A percentile compares a stretch with the other conserved stretches of the same genome.
Conservation (phyloP, 768 basidiomycete species). For the Trametes punicea region DNA sequence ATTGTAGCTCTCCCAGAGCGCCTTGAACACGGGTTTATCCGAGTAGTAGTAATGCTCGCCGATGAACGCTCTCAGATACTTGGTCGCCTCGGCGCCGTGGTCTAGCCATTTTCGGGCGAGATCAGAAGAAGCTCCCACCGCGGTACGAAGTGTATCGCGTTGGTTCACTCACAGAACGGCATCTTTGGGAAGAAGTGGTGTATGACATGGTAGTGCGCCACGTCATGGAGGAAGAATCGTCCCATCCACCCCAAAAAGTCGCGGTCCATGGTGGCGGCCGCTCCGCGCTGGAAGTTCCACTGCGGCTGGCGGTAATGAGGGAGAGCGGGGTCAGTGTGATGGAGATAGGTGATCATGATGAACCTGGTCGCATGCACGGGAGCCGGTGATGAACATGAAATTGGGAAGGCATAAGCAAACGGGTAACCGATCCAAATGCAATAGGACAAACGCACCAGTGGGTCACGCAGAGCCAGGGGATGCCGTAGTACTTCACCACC, state of each 20-base stretch:
- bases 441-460: slow-evolving; percentile 22
- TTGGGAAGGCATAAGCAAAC: too few relatives aligned
- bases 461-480: slow-evolving; percentile 46
- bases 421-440: too few relatives aligned
- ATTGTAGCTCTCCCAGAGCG: slow-evolving; percentile 35
- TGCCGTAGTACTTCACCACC: slow-evolving; percentile 33
- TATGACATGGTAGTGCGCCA: slow-evolving; percentile 61
- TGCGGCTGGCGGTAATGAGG: slow-evolving; percentile 51
- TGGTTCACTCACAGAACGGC: slow-evolving; percentile 38
- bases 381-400: too few relatives aligned
- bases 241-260: slow-evolving; percentile 60
- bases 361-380: slow-evolving; percentile 40
- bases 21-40: slow-evolving; percentile 31
- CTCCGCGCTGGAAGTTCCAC: slow-evolving; percentile 59
- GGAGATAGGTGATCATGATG: slow-evolving; percentile 62
- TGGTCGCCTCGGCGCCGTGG: slow-evolving; percentile 32
- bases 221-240: slow-evolving; percentile 61
- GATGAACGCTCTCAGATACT: slow-evolving; percentile 30
- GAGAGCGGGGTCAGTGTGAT: slow-evolving; percentile 54
- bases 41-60: slow-evolving; percentile 33
- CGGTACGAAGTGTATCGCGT: neutral
- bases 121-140: neutral
- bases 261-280: slow-evolving; percentile 56
- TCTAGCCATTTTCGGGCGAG: slow-evolving; percentile 16
- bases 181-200: slow-evolving; percentile 50